phyloP scores from a whole-genome alignment of 1,284 basidiomycete genomes.

The Ceratorhiza oryzae-sativae region DNA sequence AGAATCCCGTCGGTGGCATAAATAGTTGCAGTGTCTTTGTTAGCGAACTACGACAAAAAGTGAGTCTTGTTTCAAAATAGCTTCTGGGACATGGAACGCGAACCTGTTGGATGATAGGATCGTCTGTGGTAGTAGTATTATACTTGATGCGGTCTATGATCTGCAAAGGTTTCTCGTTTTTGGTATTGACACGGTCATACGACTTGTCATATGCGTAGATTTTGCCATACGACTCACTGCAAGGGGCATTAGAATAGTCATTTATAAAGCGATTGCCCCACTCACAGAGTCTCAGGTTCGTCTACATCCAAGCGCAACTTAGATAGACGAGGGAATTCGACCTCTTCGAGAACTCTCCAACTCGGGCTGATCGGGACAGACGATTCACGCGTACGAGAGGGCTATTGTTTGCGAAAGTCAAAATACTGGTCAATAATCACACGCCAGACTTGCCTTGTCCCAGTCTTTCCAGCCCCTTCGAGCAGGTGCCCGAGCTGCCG shows the following conservation, averaged over 20 bases:
- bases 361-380: constrained; percentile 91
- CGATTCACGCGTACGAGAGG: constrained; percentile 89
- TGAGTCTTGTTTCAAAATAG: background rate
- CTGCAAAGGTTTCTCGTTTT: constrained; percentile 89
- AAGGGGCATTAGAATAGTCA: constrained; percentile 33
- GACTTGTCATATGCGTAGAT: constrained; percentile 94
- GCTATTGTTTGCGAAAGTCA: constrained; percentile 56
- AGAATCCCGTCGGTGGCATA: constrained; percentile 97
- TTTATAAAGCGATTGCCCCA: constrained; percentile 41
- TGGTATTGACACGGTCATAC: constrained; percentile 95
- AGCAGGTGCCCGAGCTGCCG: constrained; percentile 62
- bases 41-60: constrained; percentile 65
- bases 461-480: constrained; percentile 90
- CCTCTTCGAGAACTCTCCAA: constrained; percentile 96
- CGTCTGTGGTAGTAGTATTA: constrained; percentile 96
- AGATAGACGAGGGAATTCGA: constrained; percentile 92
- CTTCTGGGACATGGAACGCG: constrained; percentile 41
- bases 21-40: constrained; percentile 80
- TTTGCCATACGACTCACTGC: constrained; percentile 85
- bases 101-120: constrained; percentile 92
- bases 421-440: background rate
- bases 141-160: constrained; percentile 95
- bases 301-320: constrained; percentile 94
- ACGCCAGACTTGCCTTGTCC: constrained; percentile 76
- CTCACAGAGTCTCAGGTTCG: constrained; percentile 86